Conservation (phyloP, 306 rosid species). For the Dryas drummondii region DNA sequence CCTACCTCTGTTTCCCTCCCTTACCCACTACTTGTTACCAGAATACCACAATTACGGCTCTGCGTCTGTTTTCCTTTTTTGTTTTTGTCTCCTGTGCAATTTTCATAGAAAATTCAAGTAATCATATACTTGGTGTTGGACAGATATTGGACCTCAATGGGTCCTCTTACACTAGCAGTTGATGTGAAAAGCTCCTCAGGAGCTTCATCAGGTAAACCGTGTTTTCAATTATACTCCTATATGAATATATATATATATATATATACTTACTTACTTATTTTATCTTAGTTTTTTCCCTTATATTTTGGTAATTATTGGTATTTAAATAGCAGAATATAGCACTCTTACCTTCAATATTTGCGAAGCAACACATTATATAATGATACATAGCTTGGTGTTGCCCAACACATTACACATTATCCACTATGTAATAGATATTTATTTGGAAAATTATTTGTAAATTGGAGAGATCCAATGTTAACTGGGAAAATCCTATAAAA, state of each 20-base stretch:
- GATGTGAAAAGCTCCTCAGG: constrained; percentile 39
- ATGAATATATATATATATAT: not conserved
- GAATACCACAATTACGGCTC: no score
- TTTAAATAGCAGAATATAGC: not conserved
- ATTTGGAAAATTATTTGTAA: not conserved
- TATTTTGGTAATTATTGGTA: not conserved
- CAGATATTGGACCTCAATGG: constrained; percentile 35
- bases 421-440: not conserved
- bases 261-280: no score
- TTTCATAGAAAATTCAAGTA: not conserved
- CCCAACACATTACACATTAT: no score
- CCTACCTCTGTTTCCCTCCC: no score
- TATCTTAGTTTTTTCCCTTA: not conserved
- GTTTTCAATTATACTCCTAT: not conserved
- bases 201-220: constrained; percentile 46
- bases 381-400: not conserved
- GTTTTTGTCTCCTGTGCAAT: no score
- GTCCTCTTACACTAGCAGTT: constrained; percentile 50
- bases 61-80: no score
- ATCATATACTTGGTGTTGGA: not conserved
- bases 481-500: not conserved
- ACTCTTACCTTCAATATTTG: not conserved
- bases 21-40: no score
- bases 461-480: not conserved
- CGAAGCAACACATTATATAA: not conserved